These are phyloP conservation scores for Mortierella polycephala DNA, from an alignment of 371 early-diverging fungal genomes.

Conservation along the genomic window DNA sequence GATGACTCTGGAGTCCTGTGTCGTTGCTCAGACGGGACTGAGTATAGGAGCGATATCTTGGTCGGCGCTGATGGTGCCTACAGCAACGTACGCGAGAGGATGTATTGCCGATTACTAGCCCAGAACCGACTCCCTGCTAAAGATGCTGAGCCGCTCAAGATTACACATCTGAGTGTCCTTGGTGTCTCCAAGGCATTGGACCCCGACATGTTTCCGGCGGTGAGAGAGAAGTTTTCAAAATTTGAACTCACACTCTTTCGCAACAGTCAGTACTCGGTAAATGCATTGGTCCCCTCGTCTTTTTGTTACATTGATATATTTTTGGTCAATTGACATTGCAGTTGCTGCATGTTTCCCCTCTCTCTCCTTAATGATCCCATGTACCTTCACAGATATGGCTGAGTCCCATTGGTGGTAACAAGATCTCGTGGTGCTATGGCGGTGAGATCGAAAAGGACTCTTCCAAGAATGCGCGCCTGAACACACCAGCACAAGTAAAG, in stretches of 20 bases:
- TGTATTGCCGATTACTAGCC: constrained; percentile 12
- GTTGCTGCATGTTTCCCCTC: no score
- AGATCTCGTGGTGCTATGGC: constrained; percentile 46
- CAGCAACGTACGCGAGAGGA: constrained; percentile 26
- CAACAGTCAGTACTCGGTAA: constrained; percentile 24
- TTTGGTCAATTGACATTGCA: no score
- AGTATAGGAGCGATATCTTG: constrained; percentile 28
- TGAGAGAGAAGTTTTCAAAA: constrained; percentile 16
- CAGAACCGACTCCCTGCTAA: constrained; percentile 7
- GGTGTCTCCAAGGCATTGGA: constrained; percentile 33
- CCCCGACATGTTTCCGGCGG: constrained; percentile 10
- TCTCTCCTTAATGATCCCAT: neutral
- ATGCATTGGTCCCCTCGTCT: neutral
- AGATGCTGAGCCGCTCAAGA: constrained; percentile 16
- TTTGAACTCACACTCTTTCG: constrained; percentile 35
- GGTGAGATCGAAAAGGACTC: constrained; percentile 10
- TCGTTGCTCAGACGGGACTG: constrained; percentile 23
- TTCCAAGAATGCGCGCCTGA: no score
- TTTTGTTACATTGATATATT: no score
- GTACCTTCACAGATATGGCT: constrained; percentile 24
- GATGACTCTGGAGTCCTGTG: constrained; percentile 15
- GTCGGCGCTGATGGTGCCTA: constrained; percentile 49
- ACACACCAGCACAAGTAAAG: neutral
- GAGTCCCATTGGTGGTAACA: constrained; percentile 29
- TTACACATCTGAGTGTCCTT: constrained; percentile 31